Conservation (phyloP, 1,139 yeast genomes). For the Zygosaccharomyces sapae region DNA sequence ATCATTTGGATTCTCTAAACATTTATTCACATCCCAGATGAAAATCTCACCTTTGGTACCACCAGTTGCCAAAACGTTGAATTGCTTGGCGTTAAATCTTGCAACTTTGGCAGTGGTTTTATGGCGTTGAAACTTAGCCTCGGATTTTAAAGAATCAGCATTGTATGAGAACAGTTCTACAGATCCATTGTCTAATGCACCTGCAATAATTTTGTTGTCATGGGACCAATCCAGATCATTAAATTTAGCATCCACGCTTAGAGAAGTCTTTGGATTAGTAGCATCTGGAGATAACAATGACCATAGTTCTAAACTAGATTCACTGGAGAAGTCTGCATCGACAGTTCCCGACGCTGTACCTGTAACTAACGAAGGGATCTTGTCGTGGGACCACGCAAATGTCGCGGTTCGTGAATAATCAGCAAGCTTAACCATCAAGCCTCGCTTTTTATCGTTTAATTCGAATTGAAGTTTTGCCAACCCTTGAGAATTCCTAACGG, state of each 20-base stretch:
- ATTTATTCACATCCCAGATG: slow-evolving; percentile 79
- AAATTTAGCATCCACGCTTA: slow-evolving; percentile 56
- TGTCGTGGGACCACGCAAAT: slow-evolving; percentile 88
- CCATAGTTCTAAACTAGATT: slow-evolving; percentile 75
- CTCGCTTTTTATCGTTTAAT: neutral
- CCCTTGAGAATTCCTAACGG: neutral
- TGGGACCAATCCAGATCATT: slow-evolving; percentile 85
- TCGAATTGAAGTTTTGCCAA: neutral
- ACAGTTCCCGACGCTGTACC: slow-evolving; percentile 97
- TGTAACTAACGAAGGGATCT: slow-evolving; percentile 72
- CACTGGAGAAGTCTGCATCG: slow-evolving; percentile 78
- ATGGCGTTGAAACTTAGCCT: slow-evolving; percentile 57
- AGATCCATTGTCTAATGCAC: slow-evolving; percentile 81
- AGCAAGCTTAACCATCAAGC: slow-evolving; percentile 69
- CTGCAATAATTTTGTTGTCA: slow-evolving; percentile 69
- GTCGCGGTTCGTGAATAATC: slow-evolving; percentile 85
- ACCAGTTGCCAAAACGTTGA: slow-evolving; percentile 75
- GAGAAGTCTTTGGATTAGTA: slow-evolving; percentile 50
- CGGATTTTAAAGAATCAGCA: slow-evolving; percentile 45
- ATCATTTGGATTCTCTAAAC: slow-evolving; percentile 30
- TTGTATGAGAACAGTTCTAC: slow-evolving; percentile 62
- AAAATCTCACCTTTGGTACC: slow-evolving; percentile 82
- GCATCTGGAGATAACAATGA: slow-evolving; percentile 49
- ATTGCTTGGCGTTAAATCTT: slow-evolving; percentile 72
- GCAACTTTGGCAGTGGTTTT: slow-evolving; percentile 67